Evolutionary conservation across 345 rosid genomes (phyloP), one percentile per base, ranked within the genome.

Genomic region (Mallotus nudiflorus): DNA sequence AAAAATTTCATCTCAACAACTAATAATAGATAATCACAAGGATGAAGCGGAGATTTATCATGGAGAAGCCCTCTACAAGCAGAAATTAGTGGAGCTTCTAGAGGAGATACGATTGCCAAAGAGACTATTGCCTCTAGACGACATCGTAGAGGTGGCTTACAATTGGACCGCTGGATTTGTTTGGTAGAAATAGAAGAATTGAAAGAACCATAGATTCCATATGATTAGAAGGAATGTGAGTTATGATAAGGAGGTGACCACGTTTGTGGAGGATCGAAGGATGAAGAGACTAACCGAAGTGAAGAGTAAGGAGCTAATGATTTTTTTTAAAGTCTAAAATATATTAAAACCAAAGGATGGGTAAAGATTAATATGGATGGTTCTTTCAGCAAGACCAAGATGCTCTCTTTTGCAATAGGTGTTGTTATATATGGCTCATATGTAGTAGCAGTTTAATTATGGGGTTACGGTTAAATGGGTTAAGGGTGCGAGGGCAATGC

Each of bases 161-260:
- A 84, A 87, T 69, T 71, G 75, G 27, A 35, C 73, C 50, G 77
- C 89, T 0, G 91, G 96, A 10, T 87, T 87, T 78, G 77, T 87
- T 11, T 89, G 91, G 92, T 55, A 86, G 65, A 89, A 78, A 83
- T 84, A 78, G 65, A 80, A 78, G 67, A 79, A 81, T 61, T 66
- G 74, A 53, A 72, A 24, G 24, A 78, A 83, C 46, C 90, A 84
- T 58, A 70, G 55, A 72, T 87, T 86, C 71, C 71, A 28, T 4
- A 46, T 70, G 0, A 81, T 87, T 4, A 85, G 85, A 11, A 29
- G 68, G 13, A 75, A 71, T 33, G 86, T 83, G 12, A 75, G 83
- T 16, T 87, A 87, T 28, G 96, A 83, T 4, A 70, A 77, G 0
- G 89, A 86, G 51, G 73, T 89, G 7, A 79, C 90, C 7, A 82